Conservation (phyloP, 768 basidiomycete species). For the Pleurotus sapidus region DNA sequence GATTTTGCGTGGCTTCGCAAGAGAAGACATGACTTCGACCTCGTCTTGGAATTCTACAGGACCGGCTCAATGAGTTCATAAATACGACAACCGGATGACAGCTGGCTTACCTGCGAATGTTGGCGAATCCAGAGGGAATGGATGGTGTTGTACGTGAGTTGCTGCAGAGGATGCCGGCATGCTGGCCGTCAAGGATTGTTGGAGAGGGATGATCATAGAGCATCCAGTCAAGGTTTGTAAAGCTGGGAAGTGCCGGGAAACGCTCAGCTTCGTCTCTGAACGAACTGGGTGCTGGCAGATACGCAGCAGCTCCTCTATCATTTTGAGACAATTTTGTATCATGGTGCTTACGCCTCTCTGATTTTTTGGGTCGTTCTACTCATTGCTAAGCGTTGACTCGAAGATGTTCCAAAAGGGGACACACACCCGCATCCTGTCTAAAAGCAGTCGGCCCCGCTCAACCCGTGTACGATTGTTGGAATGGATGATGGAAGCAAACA, state of each 20-base stretch:
- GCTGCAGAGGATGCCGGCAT: conserved; percentile 73
- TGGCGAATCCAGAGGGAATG: conserved; percentile 77
- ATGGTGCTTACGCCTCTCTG: conserved; percentile 40
- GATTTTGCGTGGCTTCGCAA: conserved; percentile 90
- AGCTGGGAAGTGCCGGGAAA: conserved; percentile 55
- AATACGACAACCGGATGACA: background rate
- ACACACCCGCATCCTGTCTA: conserved; percentile 55
- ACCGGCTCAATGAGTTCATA: background rate
- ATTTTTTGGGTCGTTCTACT: conserved; percentile 46
- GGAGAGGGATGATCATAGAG: conserved; percentile 82
- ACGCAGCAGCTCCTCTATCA: conserved; percentile 68
- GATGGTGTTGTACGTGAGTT: conserved; percentile 59
- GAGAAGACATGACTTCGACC: conserved; percentile 86
- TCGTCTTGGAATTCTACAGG: conserved; percentile 73
- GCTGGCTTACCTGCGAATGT: conserved; percentile 63
- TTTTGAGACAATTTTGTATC: conserved; percentile 49
- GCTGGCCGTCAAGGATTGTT: conserved; percentile 86
- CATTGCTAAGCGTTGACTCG: background rate
- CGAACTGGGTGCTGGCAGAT: conserved; percentile 59
- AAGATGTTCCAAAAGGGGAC: conserved; percentile 11
- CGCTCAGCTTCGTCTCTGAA: conserved; percentile 35
- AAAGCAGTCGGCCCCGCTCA: conserved; percentile 54
- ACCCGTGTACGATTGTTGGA: conserved; percentile 68
- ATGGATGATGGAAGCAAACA: conserved; percentile 85
- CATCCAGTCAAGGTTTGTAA: conserved; percentile 58